Evolutionary conservation across 2,329 filamentous ascomycete genomes (phyloP).

Genomic region (Myriosclerotinia scirpicola): DNA sequence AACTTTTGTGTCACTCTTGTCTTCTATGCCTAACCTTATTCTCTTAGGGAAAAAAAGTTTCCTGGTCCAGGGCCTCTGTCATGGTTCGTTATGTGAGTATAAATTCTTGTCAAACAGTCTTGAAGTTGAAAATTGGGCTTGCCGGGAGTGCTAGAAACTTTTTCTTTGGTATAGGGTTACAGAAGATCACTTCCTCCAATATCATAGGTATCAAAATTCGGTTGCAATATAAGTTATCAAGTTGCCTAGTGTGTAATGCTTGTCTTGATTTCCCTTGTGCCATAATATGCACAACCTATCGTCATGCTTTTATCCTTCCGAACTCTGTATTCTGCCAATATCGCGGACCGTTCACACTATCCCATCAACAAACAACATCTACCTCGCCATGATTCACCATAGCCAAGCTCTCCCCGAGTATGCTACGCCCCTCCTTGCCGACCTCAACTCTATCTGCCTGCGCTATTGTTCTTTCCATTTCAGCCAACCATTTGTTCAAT

Average conservation of each 20-base stretch:
- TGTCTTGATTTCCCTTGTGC: not conserved
- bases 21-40: no score
- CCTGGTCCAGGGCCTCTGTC: no score
- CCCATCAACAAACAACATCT: not conserved
- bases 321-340: not conserved
- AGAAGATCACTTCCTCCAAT: no score
- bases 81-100: no score
- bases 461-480: not conserved
- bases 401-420: not conserved
- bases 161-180: not conserved
- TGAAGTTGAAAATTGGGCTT: not conserved
- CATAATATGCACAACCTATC: not conserved
- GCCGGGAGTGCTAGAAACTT: not conserved
- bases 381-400: not conserved
- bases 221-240: not conserved
- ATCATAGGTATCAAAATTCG: not conserved
- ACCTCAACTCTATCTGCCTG: not conserved
- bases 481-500: not conserved
- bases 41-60: no score
- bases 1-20: no score
- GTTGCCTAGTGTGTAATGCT: not conserved
- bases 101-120: no score
- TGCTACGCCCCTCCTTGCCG: not conserved
- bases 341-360: not conserved
- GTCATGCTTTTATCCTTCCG: not conserved